Conservation (phyloP, 176 grass and related monocot genomes). For the Rhynchospora breviuscula region DNA sequence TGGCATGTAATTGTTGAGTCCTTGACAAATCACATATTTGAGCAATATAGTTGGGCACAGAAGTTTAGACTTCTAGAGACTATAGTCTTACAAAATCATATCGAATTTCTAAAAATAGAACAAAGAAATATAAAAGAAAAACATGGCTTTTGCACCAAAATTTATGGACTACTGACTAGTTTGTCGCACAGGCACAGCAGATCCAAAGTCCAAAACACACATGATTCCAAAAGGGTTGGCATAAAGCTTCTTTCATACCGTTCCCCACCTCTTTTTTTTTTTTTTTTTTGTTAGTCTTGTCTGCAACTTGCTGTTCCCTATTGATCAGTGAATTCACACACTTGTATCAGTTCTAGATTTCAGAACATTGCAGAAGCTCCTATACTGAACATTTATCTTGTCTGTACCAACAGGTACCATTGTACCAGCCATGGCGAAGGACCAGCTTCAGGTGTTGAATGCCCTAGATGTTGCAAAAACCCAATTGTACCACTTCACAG, state of each 20-base stretch:
- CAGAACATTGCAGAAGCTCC: background rate
- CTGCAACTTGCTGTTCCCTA: background rate
- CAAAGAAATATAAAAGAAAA: background rate
- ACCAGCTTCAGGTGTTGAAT: slow-evolving; percentile 25
- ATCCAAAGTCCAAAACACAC: slow-evolving; percentile 11
- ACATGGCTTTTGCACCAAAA: background rate
- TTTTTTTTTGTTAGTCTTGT: too few relatives aligned
- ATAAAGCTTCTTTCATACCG: background rate
- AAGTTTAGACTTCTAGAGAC: background rate
- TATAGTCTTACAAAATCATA: background rate
- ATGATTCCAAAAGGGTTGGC: background rate
- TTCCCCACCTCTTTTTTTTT: background rate
- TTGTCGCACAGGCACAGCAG: slow-evolving; percentile 1
- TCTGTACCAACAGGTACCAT: slow-evolving; percentile 6
- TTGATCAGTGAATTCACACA: background rate
- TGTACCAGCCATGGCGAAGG: slow-evolving; percentile 16
- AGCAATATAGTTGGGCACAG: background rate
- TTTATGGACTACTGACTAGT: background rate
- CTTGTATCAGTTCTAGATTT: background rate
- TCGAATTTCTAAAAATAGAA: background rate
- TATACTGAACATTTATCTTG: background rate
- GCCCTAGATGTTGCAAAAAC: slow-evolving; percentile 43
- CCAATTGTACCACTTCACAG: slow-evolving; percentile 59
- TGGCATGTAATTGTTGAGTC: background rate
- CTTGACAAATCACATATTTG: background rate